Conservation (phyloP, 257 asterid species). For the Forsythia suspensa region DNA sequence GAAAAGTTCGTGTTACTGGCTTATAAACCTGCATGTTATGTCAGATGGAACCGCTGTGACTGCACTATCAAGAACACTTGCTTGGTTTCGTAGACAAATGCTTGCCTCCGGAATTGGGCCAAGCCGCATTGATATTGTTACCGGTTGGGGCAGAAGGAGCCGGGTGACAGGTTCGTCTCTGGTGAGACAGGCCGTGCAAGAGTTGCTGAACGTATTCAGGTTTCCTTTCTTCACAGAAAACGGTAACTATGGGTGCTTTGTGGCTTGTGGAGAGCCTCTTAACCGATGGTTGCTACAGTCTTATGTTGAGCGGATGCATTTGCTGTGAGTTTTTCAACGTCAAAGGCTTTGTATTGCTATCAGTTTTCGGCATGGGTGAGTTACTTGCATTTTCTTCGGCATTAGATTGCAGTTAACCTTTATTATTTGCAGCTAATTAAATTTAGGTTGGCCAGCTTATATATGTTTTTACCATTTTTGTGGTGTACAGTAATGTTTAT, state of each 20-base stretch:
- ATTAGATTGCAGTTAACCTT: background rate
- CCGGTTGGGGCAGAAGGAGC: constrained; percentile 98
- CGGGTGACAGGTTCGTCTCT: constrained; percentile 83
- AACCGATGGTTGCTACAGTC: constrained; percentile 77
- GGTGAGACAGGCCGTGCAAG: constrained; percentile 78
- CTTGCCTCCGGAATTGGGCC: constrained; percentile 66
- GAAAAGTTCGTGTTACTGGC: constrained; percentile 82
- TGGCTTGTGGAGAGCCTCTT: constrained; percentile 89
- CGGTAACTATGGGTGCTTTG: constrained; percentile 88
- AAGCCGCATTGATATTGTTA: constrained; percentile 76
- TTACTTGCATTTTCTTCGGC: background rate
- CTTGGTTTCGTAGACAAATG: constrained; percentile 82
- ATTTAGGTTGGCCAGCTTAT: background rate
- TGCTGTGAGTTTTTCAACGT: constrained; percentile 45
- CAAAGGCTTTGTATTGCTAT: background rate
- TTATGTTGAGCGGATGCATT: constrained; percentile 90
- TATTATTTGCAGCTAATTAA: background rate
- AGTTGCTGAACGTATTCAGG: constrained; percentile 60
- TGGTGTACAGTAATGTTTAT: background rate
- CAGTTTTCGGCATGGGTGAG: constrained; percentile 35
- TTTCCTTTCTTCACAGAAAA: constrained; percentile 75
- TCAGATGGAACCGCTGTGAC: constrained; percentile 96
- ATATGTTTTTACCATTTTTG: background rate
- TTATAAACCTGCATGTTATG: constrained; percentile 92
- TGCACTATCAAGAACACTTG: constrained; percentile 86